phyloP scores from a whole-genome alignment of 2,329 filamentous ascomycete genomes.

The Gremmenia infestans region DNA sequence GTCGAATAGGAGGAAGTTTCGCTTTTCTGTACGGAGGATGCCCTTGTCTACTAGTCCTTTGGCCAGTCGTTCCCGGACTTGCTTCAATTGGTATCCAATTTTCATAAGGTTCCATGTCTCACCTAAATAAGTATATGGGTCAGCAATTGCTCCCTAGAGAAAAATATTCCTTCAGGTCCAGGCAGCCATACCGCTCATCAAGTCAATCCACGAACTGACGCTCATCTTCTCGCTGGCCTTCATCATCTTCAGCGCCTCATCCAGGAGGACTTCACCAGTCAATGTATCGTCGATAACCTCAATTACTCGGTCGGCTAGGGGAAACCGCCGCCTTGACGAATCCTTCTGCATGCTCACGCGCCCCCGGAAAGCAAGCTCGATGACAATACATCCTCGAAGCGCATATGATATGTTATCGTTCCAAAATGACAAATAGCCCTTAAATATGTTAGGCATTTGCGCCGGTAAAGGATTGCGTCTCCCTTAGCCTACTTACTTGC shows the following conservation, averaged over 20 bases:
- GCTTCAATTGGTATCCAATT: conserved; percentile 98
- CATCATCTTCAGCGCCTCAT: conserved; percentile 99
- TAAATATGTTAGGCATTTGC: conserved; percentile 17
- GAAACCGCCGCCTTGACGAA: conserved; percentile 83
- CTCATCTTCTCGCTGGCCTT: conserved; percentile 99
- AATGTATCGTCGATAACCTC: conserved; percentile 96
- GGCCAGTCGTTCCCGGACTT: conserved; percentile 93
- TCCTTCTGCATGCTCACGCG: conserved; percentile 99
- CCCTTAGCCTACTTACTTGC: conserved; percentile 59
- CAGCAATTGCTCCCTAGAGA: conserved; percentile 8
- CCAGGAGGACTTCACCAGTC: conserved; percentile 93
- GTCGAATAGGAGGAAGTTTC: conserved; percentile 98
- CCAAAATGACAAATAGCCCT: conserved; percentile 99
- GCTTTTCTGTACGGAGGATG: conserved; percentile 96
- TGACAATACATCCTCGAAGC: conserved; percentile 93
- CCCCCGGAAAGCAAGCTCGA: conserved; percentile 92
- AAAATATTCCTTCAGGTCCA: neutral
- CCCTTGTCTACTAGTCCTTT: conserved; percentile 99
- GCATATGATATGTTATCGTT: conserved; percentile 99
- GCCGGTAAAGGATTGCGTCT: conserved; percentile 4
- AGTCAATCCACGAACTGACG: conserved; percentile 96
- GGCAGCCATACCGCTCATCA: conserved; percentile 76
- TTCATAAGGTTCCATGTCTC: conserved; percentile 99
- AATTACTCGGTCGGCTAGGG: conserved; percentile 86
- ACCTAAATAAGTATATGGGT: conserved; percentile 47